Conservation (phyloP, 2,329 filamentous ascomycete genomes). For the Sclerotinia nivalis region DNA sequence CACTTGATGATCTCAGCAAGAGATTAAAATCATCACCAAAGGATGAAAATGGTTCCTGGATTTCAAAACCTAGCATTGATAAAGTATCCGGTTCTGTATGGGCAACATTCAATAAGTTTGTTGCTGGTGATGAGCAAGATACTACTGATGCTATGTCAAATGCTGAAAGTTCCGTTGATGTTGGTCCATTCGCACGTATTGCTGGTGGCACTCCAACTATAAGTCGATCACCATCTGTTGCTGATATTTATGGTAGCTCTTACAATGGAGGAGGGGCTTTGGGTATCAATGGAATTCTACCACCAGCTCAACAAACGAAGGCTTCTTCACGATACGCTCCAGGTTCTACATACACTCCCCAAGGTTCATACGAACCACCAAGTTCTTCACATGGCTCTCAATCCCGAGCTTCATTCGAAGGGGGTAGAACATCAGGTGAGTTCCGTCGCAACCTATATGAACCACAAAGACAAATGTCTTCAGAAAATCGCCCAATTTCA, state of each 20-base stretch:
- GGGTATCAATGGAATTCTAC: slow-evolving; percentile 36
- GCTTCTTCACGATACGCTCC: slow-evolving; percentile 41
- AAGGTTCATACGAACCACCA: slow-evolving; percentile 32
- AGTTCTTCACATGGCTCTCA: slow-evolving; percentile 38
- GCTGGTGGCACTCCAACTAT: slow-evolving; percentile 73
- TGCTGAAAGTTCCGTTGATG: slow-evolving; percentile 58
- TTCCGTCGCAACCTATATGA: slow-evolving; percentile 46
- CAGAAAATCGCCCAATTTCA: slow-evolving; percentile 43
- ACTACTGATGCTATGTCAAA: slow-evolving; percentile 57
- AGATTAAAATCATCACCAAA: slow-evolving; percentile 84
- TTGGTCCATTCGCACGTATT: slow-evolving; percentile 81
- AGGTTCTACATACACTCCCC: slow-evolving; percentile 32
- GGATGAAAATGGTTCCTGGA: slow-evolving; percentile 81
- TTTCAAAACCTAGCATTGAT: slow-evolving; percentile 92
- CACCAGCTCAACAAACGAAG: slow-evolving; percentile 29
- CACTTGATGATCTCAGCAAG: slow-evolving; percentile 80
- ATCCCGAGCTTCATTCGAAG: slow-evolving; percentile 46
- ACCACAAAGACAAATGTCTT: slow-evolving; percentile 44
- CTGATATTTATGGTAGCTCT: slow-evolving; percentile 61
- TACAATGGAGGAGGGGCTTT: slow-evolving; percentile 40
- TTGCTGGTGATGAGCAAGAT: slow-evolving; percentile 84
- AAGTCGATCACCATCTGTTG: slow-evolving; percentile 71
- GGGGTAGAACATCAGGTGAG: slow-evolving; percentile 49
- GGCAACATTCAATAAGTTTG: slow-evolving; percentile 94
- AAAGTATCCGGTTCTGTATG: slow-evolving; percentile 90